These are phyloP conservation scores for Scenedesmus sp. DNA, from an alignment of 163 green algal genomes.

Conservation along the genomic window DNA sequence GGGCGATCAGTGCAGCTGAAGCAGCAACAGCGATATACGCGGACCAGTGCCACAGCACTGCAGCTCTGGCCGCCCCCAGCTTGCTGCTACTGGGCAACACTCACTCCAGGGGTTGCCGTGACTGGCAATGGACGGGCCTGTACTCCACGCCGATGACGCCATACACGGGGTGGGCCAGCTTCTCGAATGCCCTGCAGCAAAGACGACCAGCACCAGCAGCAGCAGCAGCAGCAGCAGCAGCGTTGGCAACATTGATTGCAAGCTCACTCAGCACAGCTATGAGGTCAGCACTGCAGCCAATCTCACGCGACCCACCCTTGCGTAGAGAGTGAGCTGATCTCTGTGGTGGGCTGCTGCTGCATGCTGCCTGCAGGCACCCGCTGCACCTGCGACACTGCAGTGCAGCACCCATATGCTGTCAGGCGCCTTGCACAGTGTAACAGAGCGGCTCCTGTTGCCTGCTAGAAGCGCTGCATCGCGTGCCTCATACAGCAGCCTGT, in stretches of 20 bases:
- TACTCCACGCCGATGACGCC: conserved; percentile 48
- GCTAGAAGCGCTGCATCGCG: not conserved
- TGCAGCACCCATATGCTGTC: too few species aligned
- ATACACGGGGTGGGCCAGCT: conserved; percentile 52
- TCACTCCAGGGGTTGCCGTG: conserved; percentile 35
- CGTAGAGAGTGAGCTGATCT: too few species aligned
- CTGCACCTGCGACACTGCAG: not conserved
- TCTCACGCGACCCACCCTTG: too few species aligned
- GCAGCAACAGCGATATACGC: too few species aligned
- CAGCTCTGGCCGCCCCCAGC: not conserved
- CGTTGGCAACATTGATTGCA: not conserved
- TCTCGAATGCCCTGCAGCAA: conserved; percentile 41
- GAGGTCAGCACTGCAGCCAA: too few species aligned
- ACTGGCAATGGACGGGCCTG: conserved; percentile 46
- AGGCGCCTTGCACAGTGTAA: too few species aligned
- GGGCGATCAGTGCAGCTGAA: too few species aligned
- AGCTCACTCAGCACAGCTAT: too few species aligned
- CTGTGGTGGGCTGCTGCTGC: too few species aligned
- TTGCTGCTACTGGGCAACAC: not conserved
- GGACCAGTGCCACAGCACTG: too few species aligned
- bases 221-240: not conserved
- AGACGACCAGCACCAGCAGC: conserved; percentile 5
- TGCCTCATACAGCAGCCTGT: not conserved
- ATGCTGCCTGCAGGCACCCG: not conserved
- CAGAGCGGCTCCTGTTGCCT: too few species aligned